Conservation (phyloP, 805 yeast species). For the Zygotorulaspora danielsina region DNA sequence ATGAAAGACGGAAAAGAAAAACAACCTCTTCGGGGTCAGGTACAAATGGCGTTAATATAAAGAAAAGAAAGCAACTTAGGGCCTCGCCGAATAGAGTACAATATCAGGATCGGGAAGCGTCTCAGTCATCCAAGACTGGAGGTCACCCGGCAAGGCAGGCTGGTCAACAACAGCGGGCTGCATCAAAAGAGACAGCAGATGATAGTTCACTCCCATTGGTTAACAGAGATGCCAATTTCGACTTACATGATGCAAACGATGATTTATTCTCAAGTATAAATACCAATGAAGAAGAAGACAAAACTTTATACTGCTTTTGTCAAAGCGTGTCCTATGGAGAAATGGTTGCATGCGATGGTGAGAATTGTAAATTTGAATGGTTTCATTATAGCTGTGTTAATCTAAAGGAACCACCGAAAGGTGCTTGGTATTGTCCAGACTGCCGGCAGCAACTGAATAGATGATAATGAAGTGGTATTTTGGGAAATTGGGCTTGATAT, state of each 20-base stretch:
- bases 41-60: slow-evolving; percentile 8
- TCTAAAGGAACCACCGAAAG: slow-evolving; percentile 79
- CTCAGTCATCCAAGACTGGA: slow-evolving; percentile 7
- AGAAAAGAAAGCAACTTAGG: slow-evolving; percentile 25
- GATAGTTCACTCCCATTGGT: slow-evolving; percentile 7
- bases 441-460: slow-evolving; percentile 46
- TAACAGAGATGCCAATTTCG: slow-evolving; percentile 17
- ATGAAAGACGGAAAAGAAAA: slow-evolving; percentile 22
- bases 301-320: slow-evolving; percentile 80
- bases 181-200: slow-evolving; percentile 7
- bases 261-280: slow-evolving; percentile 34
- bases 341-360: slow-evolving; percentile 95
- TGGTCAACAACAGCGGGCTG: slow-evolving; percentile 3
- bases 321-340: slow-evolving; percentile 92
- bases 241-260: slow-evolving; percentile 30
- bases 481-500: no score
- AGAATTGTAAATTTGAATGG: slow-evolving; percentile 87
- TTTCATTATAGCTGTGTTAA: slow-evolving; percentile 96
- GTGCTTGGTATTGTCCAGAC: slow-evolving; percentile 91
- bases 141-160: slow-evolving; percentile 5
- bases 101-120: slow-evolving; percentile 5
- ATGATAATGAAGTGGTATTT: no score
- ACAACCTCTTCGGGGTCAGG: slow-evolving; percentile 18
- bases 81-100: slow-evolving; percentile 10
- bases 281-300: slow-evolving; percentile 53